These are phyloP conservation scores for Penicillium verrucosum DNA, from an alignment of 2,329 filamentous ascomycete species.

Conservation along the genomic window DNA sequence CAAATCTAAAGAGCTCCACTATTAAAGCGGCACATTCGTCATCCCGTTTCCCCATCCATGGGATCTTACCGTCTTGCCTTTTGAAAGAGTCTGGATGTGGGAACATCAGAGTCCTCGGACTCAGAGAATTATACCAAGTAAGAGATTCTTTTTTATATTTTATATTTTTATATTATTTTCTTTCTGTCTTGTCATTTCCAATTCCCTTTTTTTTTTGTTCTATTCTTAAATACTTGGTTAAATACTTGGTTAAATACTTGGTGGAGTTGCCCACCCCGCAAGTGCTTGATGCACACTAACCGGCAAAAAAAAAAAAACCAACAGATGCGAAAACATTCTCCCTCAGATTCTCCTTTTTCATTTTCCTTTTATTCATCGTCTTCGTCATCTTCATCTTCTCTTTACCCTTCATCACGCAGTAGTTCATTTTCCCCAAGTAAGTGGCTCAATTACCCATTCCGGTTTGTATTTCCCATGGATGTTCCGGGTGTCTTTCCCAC, in stretches of 20 bases:
- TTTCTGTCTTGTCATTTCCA: too few relatives aligned
- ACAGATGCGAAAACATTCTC: conserved; percentile 13
- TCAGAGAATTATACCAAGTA: neutral
- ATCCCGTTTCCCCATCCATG: neutral
- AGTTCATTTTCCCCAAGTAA: conserved; percentile 21
- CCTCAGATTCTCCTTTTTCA: conserved; percentile 15
- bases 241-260: too few relatives aligned
- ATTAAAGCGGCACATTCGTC: conserved; percentile 9
- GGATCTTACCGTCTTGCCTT: neutral
- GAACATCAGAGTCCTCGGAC: neutral
- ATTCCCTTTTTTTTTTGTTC: neutral
- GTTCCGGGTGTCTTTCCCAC: neutral
- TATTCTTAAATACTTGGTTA: too few relatives aligned
- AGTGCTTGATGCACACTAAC: conserved; percentile 11
- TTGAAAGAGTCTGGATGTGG: too few relatives aligned
- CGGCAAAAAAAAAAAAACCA: neutral
- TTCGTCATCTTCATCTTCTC: conserved; percentile 23
- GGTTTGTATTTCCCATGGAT: neutral
- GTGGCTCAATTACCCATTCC: conserved; percentile 7
- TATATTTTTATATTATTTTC: neutral
- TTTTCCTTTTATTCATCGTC: conserved; percentile 21
- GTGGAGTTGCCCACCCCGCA: conserved; percentile 7
- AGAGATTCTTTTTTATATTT: neutral
- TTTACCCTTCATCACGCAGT: conserved; percentile 34
- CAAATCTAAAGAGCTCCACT: neutral